phyloP scores from a whole-genome alignment of 345 rosid species.

The Dipteronia sinensis region DNA sequence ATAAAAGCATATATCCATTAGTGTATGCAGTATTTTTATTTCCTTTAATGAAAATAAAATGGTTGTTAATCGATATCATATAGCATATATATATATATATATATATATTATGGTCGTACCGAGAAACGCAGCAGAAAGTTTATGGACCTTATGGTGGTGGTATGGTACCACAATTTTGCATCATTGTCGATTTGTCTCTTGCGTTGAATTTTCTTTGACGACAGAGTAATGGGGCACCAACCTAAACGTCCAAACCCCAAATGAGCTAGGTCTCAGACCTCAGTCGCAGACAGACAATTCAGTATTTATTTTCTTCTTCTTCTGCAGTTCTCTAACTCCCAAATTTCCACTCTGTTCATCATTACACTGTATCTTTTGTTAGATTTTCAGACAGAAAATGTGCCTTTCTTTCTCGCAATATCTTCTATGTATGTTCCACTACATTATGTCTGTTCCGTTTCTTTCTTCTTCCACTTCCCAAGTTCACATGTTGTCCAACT shows the following conservation, averaged over 20 bases:
- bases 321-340: background rate
- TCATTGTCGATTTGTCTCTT: conserved; percentile 29
- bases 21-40: too few relatives aligned
- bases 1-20: too few relatives aligned
- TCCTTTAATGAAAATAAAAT: too few relatives aligned
- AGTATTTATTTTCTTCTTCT: background rate
- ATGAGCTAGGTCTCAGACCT: background rate
- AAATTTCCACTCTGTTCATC: conserved; percentile 24
- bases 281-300: background rate
- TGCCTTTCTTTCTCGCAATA: background rate
- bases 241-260: background rate
- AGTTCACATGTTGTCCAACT: background rate
- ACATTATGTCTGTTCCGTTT: background rate
- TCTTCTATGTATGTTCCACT: background rate
- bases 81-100: too few relatives aligned
- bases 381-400: conserved; percentile 24
- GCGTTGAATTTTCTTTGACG: conserved; percentile 7
- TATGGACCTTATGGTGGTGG: background rate
- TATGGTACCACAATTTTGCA: background rate
- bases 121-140: background rate
- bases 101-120: background rate
- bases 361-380: conserved; percentile 18
- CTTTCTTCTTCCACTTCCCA: background rate
- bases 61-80: too few relatives aligned
- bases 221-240: background rate